Conservation (phyloP, 2,329 filamentous ascomycete genomes). For the Rhinocladiella mackenziei region DNA sequence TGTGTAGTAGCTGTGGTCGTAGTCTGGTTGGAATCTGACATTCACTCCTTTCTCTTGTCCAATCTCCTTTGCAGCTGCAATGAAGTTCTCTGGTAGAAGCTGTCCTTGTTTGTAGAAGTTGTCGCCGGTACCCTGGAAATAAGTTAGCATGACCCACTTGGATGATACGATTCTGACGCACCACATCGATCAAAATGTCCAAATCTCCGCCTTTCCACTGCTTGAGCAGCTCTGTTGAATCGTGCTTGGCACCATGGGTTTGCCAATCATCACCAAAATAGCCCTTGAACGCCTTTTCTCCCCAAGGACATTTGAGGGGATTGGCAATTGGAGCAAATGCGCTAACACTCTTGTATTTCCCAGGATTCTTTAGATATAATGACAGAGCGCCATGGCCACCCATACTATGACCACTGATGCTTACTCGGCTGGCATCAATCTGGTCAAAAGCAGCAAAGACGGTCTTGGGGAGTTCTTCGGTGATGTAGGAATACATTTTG, state of each 20-base stretch:
- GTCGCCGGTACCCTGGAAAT: constrained; percentile 73
- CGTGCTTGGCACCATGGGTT: constrained; percentile 79
- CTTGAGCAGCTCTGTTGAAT: constrained; percentile 85
- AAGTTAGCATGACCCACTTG: constrained; percentile 2
- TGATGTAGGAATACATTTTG: constrained; percentile 92
- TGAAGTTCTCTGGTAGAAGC: constrained; percentile 88
- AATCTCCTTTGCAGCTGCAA: constrained; percentile 69
- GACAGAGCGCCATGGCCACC: constrained; percentile 93
- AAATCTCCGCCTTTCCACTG: constrained; percentile 65
- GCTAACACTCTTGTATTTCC: constrained; percentile 80
- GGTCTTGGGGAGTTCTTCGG: constrained; percentile 74
- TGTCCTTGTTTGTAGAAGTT: constrained; percentile 96
- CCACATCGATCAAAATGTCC: constrained; percentile 81
- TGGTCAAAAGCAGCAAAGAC: constrained; percentile 69
- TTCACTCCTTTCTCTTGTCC: constrained; percentile 67
- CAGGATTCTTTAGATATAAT: constrained; percentile 85
- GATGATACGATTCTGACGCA: constrained; percentile 45
- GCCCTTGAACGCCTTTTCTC: constrained; percentile 87
- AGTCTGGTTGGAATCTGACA: constrained; percentile 80
- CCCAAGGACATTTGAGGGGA: constrained; percentile 83
- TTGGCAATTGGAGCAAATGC: constrained; percentile 90
- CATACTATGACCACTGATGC: constrained; percentile 94
- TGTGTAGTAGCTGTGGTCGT: constrained; percentile 98
- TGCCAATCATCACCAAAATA: constrained; percentile 74
- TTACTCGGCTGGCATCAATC: constrained; percentile 67